These are phyloP conservation scores for Oenanthe javanica DNA, from an alignment of 140 eudicot genomes.

Conservation along the genomic window DNA sequence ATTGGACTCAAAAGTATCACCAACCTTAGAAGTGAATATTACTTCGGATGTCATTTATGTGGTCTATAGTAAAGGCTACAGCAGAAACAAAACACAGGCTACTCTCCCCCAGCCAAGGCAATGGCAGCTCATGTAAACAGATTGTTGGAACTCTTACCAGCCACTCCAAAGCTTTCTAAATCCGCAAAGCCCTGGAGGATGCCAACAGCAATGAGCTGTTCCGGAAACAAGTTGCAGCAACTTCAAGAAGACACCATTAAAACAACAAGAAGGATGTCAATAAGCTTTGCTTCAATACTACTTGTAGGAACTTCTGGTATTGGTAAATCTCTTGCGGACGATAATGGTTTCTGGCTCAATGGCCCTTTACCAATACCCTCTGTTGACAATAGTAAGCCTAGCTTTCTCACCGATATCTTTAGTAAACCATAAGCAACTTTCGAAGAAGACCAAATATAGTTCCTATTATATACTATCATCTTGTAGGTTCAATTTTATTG, in stretches of 20 bases:
- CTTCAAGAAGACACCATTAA: conserved; percentile 16
- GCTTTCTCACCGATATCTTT: not conserved
- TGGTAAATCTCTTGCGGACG: conserved; percentile 54
- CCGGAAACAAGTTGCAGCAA: conserved; percentile 31
- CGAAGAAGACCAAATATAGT: not conserved
- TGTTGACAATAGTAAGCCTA: conserved; percentile 43
- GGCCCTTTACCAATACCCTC: conserved; percentile 57
- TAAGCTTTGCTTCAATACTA: conserved; percentile 65
- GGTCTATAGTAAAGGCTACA: conserved; percentile 31
- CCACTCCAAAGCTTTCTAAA: conserved; percentile 36
- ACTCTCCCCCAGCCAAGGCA: conserved; percentile 31
- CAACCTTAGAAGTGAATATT: not conserved
- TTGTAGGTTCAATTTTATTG: not conserved
- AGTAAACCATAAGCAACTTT: not conserved
- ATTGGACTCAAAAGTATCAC: not conserved
- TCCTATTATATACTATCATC: not conserved
- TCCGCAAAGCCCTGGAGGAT: conserved; percentile 15
- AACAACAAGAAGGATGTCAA: conserved; percentile 46
- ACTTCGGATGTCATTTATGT: conserved; percentile 44
- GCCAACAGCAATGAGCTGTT: conserved; percentile 14
- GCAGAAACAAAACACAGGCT: not conserved
- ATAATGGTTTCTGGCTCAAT: conserved; percentile 60
- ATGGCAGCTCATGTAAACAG: conserved; percentile 42
- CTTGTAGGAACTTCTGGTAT: conserved; percentile 31
- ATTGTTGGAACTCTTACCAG: conserved; percentile 37